These are phyloP conservation scores for Cladophialophora carrionii DNA, from an alignment of 2,329 filamentous ascomycete species.

Conservation along the genomic window DNA sequence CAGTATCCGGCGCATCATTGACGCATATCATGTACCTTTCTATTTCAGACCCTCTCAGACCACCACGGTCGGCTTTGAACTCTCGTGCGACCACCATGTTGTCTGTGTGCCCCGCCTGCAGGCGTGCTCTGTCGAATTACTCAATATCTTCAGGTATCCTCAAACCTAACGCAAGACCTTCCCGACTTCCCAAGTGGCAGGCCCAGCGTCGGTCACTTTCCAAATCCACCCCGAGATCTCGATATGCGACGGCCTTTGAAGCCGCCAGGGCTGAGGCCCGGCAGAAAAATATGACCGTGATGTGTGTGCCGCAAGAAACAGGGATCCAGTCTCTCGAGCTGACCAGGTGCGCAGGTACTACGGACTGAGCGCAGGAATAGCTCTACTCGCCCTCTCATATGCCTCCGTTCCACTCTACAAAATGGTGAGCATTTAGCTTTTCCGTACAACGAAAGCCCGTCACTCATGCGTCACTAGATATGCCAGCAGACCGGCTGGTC, in stretches of 20 bases:
- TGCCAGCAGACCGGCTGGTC: constrained; percentile 72
- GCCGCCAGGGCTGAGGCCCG: constrained; percentile 33
- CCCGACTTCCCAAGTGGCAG: not conserved
- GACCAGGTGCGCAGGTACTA: constrained; percentile 57
- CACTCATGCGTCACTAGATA: constrained; percentile 44
- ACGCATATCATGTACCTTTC: not conserved
- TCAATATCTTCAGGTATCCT: constrained; percentile 3
- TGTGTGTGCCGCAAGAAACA: constrained; percentile 24
- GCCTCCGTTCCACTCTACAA: constrained; percentile 70
- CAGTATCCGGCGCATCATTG: not conserved
- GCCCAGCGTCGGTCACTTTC: constrained; percentile 22
- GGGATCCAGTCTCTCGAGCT: not conserved
- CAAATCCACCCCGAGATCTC: constrained; percentile 24
- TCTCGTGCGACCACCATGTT: not conserved
- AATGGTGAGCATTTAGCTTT: constrained; percentile 53
- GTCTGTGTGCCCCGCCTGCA: constrained; percentile 2
- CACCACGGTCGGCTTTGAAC: not conserved
- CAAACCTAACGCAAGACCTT: not conserved
- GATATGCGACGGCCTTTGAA: constrained; percentile 28
- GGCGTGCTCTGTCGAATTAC: not conserved
- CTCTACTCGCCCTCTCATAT: constrained; percentile 66
- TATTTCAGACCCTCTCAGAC: not conserved
- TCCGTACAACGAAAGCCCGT: not conserved
- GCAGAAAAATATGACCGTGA: constrained; percentile 36
- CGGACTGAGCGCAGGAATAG: constrained; percentile 64